Percentiles rank a stretch among this genome's conserved stretches.
phyloP scores from a whole-genome alignment of 163 green algal genomes.

The Scenedesmus sp. region DNA sequence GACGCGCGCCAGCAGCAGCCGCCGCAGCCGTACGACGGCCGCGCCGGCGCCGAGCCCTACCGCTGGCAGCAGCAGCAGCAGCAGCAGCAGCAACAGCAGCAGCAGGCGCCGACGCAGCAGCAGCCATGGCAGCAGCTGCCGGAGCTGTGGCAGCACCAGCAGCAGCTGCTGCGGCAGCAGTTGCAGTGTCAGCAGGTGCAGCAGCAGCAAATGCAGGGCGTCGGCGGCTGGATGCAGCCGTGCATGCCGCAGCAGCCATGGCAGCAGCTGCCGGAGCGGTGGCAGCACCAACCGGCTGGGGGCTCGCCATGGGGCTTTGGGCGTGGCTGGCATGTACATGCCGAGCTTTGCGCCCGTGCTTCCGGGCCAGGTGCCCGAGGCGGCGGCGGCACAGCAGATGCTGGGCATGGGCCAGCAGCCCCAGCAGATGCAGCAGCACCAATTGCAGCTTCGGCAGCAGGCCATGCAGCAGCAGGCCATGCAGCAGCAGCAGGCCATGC shows the following conservation, averaged over 20 bases:
- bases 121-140: no score
- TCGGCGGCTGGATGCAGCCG: not conserved
- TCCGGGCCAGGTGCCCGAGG: no score
- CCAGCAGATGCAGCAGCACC: no score
- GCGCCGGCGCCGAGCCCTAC: no score
- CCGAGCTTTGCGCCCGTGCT: no score
- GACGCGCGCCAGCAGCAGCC: not conserved
- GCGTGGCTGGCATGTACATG: no score
- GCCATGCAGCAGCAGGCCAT: not conserved
- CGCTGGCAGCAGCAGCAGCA: no score
- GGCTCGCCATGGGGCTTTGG: no score
- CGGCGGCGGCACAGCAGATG: not conserved
- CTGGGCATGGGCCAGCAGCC: not conserved
- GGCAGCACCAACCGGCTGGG: no score
- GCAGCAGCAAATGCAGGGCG: slow-evolving; percentile 3
- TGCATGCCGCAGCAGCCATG: not conserved
- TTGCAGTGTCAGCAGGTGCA: not conserved
- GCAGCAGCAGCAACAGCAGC: slow-evolving; percentile 5
- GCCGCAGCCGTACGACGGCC: not conserved
- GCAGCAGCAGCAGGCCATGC: not conserved
- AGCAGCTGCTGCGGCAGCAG: not conserved
- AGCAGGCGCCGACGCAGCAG: not conserved
- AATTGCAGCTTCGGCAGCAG: no score
- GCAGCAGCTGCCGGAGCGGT: not conserved
- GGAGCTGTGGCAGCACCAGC: not conserved